phyloP scores from a whole-genome alignment of 768 basidiomycete genomes.

The Flagelloscypha sp. region DNA sequence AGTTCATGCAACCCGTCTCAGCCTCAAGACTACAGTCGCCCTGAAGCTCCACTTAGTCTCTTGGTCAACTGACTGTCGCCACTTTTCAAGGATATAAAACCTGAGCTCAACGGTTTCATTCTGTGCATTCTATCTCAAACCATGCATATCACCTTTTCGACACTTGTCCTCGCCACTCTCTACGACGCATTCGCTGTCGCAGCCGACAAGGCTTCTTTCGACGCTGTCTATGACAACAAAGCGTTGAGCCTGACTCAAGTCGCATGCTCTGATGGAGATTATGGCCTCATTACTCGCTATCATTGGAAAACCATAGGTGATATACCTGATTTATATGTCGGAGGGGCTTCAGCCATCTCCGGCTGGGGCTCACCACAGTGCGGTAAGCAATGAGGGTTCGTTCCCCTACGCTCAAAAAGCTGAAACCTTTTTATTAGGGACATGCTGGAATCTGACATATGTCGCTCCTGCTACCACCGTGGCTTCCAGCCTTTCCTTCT shows the following conservation, averaged over 20 bases:
- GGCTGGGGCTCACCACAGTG: conserved; percentile 47
- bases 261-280: conserved; percentile 43
- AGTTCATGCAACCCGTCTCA: no score
- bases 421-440: no score
- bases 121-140: no score
- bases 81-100: no score
- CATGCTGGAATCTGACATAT: conserved; percentile 11
- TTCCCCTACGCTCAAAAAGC: no score
- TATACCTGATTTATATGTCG: conserved; percentile 52
- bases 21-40: no score
- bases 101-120: no score
- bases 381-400: conserved; percentile 54
- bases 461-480: conserved; percentile 3
- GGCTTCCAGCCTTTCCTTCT: conserved; percentile 1
- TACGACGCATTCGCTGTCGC: conserved; percentile 18
- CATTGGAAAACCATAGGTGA: conserved; percentile 41
- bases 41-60: no score
- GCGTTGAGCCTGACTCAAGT: conserved; percentile 30
- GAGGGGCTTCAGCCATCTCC: conserved; percentile 41
- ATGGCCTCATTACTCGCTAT: conserved; percentile 38
- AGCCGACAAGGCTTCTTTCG: conserved; percentile 29
- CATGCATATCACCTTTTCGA: no score
- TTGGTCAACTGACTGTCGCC: no score
- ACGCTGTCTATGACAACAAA: conserved; percentile 41
- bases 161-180: conserved; percentile 14